Percentiles rank a stretch among this genome's conserved stretches.
These are phyloP conservation scores for Trametes coccinea DNA, from an alignment of 768 basidiomycete genomes.

Conservation along the genomic window DNA sequence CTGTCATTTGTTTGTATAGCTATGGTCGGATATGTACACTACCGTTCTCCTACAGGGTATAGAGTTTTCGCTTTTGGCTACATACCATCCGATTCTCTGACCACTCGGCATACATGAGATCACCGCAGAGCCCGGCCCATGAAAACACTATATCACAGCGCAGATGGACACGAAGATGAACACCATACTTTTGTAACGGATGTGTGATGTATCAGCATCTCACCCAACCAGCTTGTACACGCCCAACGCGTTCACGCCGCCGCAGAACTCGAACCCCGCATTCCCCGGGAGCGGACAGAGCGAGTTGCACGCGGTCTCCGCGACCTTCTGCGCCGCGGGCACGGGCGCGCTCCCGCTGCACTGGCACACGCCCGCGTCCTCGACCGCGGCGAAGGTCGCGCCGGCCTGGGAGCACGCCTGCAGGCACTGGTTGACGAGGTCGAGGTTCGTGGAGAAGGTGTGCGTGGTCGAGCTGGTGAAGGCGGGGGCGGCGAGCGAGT, in stretches of 20 bases:
- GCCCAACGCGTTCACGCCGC: slow-evolving; percentile 11
- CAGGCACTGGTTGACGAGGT: slow-evolving; percentile 15
- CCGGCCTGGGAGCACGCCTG: slow-evolving; percentile 9
- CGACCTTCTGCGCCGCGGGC: background rate
- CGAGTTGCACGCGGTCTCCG: slow-evolving; percentile 15
- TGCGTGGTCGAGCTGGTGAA: background rate
- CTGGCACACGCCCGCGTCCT: slow-evolving; percentile 11
- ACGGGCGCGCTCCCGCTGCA: slow-evolving; percentile 12
- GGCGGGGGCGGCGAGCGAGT: slow-evolving; percentile 6
- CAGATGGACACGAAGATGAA: too few relatives aligned
- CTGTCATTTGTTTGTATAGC: background rate
- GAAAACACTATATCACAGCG: too few relatives aligned
- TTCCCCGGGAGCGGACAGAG: slow-evolving; percentile 18
- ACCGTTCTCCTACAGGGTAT: too few relatives aligned
- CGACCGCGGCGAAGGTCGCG: slow-evolving; percentile 8
- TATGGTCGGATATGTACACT: background rate
- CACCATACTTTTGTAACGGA: background rate
- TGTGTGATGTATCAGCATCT: background rate
- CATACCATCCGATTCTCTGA: too few relatives aligned
- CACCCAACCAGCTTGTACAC: slow-evolving; percentile 13
- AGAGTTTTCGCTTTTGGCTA: too few relatives aligned
- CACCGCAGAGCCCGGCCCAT: too few relatives aligned
- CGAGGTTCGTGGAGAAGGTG: slow-evolving; percentile 8
- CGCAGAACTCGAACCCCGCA: slow-evolving; percentile 19
- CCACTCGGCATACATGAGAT: too few relatives aligned